A percentile compares a stretch with the other conserved stretches of the same genome.
These are phyloP conservation scores for Rosa persica DNA, from an alignment of 306 rosid species.

Conservation along the genomic window DNA sequence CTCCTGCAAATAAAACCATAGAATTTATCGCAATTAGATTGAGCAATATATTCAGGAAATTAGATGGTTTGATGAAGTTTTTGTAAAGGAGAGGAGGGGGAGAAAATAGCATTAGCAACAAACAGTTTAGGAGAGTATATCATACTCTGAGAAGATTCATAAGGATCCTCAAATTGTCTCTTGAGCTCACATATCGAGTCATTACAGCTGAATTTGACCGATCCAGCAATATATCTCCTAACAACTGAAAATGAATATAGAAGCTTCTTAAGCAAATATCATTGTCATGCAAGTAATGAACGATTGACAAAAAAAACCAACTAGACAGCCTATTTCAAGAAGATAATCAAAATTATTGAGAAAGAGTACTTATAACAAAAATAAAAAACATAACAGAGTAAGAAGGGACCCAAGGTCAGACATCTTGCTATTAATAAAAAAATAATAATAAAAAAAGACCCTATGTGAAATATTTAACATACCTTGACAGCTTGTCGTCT, in stretches of 20 bases:
- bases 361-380: background rate
- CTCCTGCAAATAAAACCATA: constrained; percentile 57
- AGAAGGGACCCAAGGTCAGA: constrained; percentile 3
- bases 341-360: background rate
- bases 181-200: constrained; percentile 98
- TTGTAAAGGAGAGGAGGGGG: background rate
- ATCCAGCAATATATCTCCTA: constrained; percentile 93
- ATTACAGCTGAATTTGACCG: constrained; percentile 92
- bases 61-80: background rate
- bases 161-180: constrained; percentile 93
- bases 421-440: background rate
- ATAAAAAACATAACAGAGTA: background rate
- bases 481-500: constrained; percentile 99
- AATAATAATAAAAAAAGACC: background rate
- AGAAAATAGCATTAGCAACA: background rate
- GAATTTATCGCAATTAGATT: constrained; percentile 12
- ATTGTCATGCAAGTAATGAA: constrained; percentile 13
- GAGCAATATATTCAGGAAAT: background rate
- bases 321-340: constrained; percentile 8
- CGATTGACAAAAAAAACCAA: constrained; percentile 3
- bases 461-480: constrained; percentile 23
- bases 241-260: constrained; percentile 59
- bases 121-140: constrained; percentile 19
- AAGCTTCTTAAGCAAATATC: constrained; percentile 28
- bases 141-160: constrained; percentile 97